Conservation (phyloP, 2,329 filamentous ascomycete species). For the Clathrospora elynae region DNA sequence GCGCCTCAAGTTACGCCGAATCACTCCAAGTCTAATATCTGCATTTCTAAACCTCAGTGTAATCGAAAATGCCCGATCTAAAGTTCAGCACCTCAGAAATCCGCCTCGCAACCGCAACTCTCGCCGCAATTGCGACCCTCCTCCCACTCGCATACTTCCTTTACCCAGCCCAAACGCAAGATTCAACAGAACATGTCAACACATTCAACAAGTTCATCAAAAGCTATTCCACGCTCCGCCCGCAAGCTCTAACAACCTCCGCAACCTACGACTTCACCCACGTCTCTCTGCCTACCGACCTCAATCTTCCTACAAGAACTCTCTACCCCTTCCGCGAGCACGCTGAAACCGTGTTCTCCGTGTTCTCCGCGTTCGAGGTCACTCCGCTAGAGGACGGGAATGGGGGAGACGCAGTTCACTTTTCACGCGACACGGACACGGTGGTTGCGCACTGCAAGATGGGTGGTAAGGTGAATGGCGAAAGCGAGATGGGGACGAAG, state of each 20-base stretch:
- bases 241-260: conserved; percentile 45
- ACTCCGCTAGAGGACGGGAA: conserved; percentile 45
- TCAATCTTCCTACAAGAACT: conserved; percentile 47
- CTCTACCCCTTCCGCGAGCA: conserved; percentile 48
- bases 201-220: conserved; percentile 44
- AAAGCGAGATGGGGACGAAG: conserved; percentile 22
- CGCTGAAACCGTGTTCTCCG: conserved; percentile 49
- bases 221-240: conserved; percentile 51
- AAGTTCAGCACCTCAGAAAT: conserved; percentile 22
- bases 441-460: conserved; percentile 47
- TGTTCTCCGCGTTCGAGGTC: conserved; percentile 53
- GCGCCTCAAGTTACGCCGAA: no score
- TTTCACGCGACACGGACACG: conserved; percentile 31
- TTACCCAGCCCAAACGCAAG: conserved; percentile 15
- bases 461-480: conserved; percentile 29
- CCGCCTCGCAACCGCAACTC: conserved; percentile 23
- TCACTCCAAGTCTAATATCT: no score
- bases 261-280: conserved; percentile 50
- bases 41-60: no score
- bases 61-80: conserved; percentile 26
- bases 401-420: conserved; percentile 32
- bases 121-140: conserved; percentile 23
- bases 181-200: conserved; percentile 27
- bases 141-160: conserved; percentile 25
- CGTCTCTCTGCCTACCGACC: conserved; percentile 48